Evolutionary conservation across 192 early-diverging fungal genomes (phyloP).

Genomic region (Coemansia sp.): DNA sequence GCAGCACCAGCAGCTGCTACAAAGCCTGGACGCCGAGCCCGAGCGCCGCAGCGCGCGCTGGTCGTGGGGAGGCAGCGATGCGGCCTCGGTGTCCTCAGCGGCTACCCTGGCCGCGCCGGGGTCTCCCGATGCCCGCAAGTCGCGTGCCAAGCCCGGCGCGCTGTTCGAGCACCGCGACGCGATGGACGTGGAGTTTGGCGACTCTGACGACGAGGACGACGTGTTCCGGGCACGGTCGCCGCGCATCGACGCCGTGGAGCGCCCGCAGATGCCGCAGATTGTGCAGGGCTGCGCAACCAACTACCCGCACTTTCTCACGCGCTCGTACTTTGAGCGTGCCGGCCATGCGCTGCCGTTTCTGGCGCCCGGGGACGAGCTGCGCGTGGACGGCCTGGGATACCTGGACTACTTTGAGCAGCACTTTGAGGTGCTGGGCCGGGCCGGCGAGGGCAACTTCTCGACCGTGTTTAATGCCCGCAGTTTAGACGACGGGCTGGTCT

Average conservation of each 20-base stretch:
- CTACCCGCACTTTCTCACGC: constrained; percentile 48
- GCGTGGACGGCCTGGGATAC: constrained; percentile 36
- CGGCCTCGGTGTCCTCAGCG: constrained; percentile 37
- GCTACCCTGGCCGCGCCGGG: constrained; percentile 26
- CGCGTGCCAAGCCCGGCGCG: background rate
- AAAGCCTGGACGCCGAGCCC: constrained; percentile 25
- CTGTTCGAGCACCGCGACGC: constrained; percentile 9
- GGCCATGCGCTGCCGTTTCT: constrained; percentile 38
- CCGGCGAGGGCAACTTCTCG: constrained; percentile 83
- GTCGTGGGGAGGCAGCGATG: constrained; percentile 36
- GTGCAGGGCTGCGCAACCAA: constrained; percentile 48
- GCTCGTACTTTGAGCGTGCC: constrained; percentile 33
- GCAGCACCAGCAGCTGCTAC: constrained; percentile 33
- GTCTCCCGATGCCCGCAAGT: constrained; percentile 1
- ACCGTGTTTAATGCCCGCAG: constrained; percentile 75
- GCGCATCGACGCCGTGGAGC: constrained; percentile 31
- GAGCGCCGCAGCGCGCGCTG: constrained; percentile 13
- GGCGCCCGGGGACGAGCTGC: constrained; percentile 28
- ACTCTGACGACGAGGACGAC: constrained; percentile 24
- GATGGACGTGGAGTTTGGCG: constrained; percentile 26
- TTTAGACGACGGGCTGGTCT: constrained; percentile 59
- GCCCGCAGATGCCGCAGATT: constrained; percentile 51
- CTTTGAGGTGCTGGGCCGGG: constrained; percentile 60
- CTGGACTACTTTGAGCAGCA: constrained; percentile 69
- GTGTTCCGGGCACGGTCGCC: constrained; percentile 33